Percentiles rank a stretch among this genome's conserved stretches.
These are phyloP conservation scores for Nidula niveotomentosa DNA, from an alignment of 1,284 basidiomycete species.

Conservation along the genomic window DNA sequence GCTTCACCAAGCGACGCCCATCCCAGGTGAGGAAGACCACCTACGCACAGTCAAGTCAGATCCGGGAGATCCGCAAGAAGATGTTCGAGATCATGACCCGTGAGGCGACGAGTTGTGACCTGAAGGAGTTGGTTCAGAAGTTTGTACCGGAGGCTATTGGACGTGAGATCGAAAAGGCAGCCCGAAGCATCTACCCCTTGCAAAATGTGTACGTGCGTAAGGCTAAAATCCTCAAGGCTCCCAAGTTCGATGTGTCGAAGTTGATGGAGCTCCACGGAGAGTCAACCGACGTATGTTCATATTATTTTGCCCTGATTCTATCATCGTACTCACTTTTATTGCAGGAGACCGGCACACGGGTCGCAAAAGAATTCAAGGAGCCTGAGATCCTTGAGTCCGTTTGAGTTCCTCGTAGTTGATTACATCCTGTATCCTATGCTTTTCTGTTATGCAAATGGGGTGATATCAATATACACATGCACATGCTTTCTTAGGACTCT, in stretches of 20 bases:
- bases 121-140: conserved; percentile 99
- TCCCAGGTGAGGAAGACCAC: conserved; percentile 99
- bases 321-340: conserved; percentile 11
- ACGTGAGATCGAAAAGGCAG: conserved; percentile 99
- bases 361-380: conserved; percentile 92
- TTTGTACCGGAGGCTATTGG: conserved; percentile 99
- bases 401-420: conserved; percentile 44
- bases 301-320: not conserved
- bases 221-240: conserved; percentile 97
- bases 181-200: conserved; percentile 94
- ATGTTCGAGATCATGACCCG: conserved; percentile 99
- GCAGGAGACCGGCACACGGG: conserved; percentile 87
- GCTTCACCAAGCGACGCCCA: conserved; percentile 97
- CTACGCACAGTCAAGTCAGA: conserved; percentile 94
- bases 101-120: conserved; percentile 93
- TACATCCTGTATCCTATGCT: conserved; percentile 19
- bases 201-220: conserved; percentile 99
- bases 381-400: conserved; percentile 85
- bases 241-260: conserved; percentile 95
- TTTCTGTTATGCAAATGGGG: conserved; percentile 14
- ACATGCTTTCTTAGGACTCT: not conserved
- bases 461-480: conserved; percentile 8
- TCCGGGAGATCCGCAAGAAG: conserved; percentile 98
- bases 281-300: conserved; percentile 77
- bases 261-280: conserved; percentile 96